Base-by-base conservation (phyloP, 2,329 filamentous ascomycete genomes). In the Beauveria caledonica region DNA sequence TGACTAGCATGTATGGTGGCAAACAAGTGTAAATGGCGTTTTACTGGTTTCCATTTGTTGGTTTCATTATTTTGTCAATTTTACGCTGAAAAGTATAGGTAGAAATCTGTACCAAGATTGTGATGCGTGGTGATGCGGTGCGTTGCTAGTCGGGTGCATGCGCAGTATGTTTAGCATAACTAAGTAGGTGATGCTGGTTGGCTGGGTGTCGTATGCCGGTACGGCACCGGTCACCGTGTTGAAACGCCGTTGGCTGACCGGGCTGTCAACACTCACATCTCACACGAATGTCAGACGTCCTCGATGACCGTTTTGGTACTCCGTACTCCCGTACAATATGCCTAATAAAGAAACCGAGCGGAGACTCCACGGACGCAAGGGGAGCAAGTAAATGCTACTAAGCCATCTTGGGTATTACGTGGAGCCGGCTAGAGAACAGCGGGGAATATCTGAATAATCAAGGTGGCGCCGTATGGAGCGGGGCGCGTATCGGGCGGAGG, bases 21-120 rank as follows among this genome's bases (percentile, higher is more conserved):
- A 49, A 58, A 58, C 45, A 42, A 58, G 29, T 58, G 33, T 50
- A 50, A 49, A 58, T 50, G 55, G 55, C 55, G 55, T 58, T 58
- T 42, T 50, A 49, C 54, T 58, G 55, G 55, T 21, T 58, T 58
- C 46, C 45, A 42, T 50, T 50, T 44, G 55, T 58, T 49, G 55
- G 55, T 42, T 46, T 49, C 45, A 50, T 29, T n/a, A 29, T 49
- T 49, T 21, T 15, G 5, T 21, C 5, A 50, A 29, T 42, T 49
- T 50, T 36, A 17, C 29, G 2, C 5, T 13, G 17, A 49, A 58
- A 40, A 19, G 19, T 46, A 25, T 46, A 46, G 33, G 17, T 40
- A 39, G 19, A 19, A 40, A 33, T 40, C 13, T 49, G 29, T 29
- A 49, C 44, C 9, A 40, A 40, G 25, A 48, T 25, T 17, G 23